These are phyloP conservation scores for Xanthoconium separans DNA, from an alignment of 1,284 basidiomycete genomes.

Conservation along the genomic window DNA sequence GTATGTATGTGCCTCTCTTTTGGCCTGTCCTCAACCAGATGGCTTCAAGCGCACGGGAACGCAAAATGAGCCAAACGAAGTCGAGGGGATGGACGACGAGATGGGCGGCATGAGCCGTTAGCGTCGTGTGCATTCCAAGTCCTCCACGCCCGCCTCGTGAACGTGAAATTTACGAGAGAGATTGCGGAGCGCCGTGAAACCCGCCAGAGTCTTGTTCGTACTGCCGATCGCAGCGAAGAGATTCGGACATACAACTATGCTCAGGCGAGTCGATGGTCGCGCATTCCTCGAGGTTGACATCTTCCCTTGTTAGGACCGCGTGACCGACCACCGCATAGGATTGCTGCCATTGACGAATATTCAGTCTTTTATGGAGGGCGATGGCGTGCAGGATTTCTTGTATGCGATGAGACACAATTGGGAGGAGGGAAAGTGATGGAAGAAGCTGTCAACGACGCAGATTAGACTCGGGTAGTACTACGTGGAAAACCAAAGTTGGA, in stretches of 20 bases:
- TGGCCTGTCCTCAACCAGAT: too few relatives aligned
- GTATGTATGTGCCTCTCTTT: too few relatives aligned
- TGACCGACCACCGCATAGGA: conserved; percentile 90
- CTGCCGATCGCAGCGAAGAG: conserved; percentile 86
- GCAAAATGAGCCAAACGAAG: too few relatives aligned
- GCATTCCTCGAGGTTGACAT: not conserved
- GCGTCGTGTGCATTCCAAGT: conserved; percentile 74
- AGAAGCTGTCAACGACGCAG: conserved; percentile 49
- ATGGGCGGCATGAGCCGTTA: too few relatives aligned
- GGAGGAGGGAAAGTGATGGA: conserved; percentile 62
- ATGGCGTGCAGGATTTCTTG: conserved; percentile 65
- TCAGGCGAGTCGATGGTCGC: conserved; percentile 48
- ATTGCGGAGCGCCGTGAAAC: too few relatives aligned
- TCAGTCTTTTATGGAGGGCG: conserved; percentile 74
- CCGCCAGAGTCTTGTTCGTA: conserved; percentile 42
- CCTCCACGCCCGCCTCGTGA: conserved; percentile 78
- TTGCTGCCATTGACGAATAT: conserved; percentile 70
- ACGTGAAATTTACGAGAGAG: conserved; percentile 56
- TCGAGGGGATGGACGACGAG: too few relatives aligned
- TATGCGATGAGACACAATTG: conserved; percentile 65
- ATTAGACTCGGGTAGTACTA: conserved; percentile 6
- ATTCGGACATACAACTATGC: conserved; percentile 93
- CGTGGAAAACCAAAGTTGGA: too few relatives aligned
- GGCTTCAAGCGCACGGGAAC: too few relatives aligned
- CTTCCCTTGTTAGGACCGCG: conserved; percentile 64